Evolutionary conservation across 1,139 yeast species (phyloP), one percentile per base, ranked within the genome.

Genomic region (Magnusiomyces ingens): DNA sequence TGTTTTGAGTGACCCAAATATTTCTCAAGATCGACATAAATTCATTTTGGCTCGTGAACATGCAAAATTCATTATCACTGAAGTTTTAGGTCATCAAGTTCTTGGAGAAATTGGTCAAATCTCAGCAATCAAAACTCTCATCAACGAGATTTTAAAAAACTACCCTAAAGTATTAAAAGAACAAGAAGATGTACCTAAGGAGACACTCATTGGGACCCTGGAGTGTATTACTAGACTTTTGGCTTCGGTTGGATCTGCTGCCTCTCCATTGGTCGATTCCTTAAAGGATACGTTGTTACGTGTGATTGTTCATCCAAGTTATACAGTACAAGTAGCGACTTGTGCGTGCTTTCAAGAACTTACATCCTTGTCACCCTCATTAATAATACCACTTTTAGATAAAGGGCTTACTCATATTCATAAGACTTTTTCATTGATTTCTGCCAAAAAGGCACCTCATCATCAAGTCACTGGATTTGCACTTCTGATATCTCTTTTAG

Each of bases 31-130:
- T 49, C 55, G 60, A 21, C 61, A 63, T 53, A 59, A 61, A 41
- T 52, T 54, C 22, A 51, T 63, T 48, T 55, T 63, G 29, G 65
- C 67, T 1, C 57, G 66, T 32, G 53, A 63, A 12, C 70, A 69
- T 48, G 62, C 64, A 2, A 48, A 52, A 18, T 64, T 65, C 46
- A 51, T 69, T 44, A 58, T 69, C 29, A 61, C 64, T 40, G 63
- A 64, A 18, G 57, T 66, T 12, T 56, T 69, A 21, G 63, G 67
- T 1, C 56, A 52, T 21, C 63, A 64, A 47, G 47, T 65, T 26
- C 59, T 69, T 21, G 72, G 71, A 13, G 73, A 69, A 51, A 56
- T 60, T 42, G 70, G 71, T 3, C 68, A 67, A 52, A 49, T 66
- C 26, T 49, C 61, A 3, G 69, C 69, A 1, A 51, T 63, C n/a